Base-by-base conservation (phyloP, 2,329 filamentous ascomycete species). In the Apiospora rasikravindrae region DNA sequence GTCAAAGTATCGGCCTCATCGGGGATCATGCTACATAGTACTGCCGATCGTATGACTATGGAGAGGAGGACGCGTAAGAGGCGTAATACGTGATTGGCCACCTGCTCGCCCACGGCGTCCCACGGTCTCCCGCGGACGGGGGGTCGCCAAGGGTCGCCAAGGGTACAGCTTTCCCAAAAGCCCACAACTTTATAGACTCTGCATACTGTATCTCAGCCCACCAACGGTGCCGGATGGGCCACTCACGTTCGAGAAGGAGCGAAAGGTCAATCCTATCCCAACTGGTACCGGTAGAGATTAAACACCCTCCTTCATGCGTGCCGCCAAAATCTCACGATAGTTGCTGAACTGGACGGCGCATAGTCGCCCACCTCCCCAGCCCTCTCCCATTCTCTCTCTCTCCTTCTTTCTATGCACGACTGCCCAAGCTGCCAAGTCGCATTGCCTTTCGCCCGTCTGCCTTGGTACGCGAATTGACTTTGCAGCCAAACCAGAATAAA, bases 31-130 rank as follows among this genome's bases (percentile, higher is more conserved):
- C 16, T 64, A 64, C 29, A 64, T n/a, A 64, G 57, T 64, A 40
- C 57, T 64, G 57, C 57, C 57, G 57, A 64, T 64, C 57, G 57
- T 64, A 64, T 64, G 57, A 64, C 57, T 64, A 64, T 64, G 57
- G 57, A 61, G 57, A 37, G 57, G 57, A 7, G 57, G 57, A 64
- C 57, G 57, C 57, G 57, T 64, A 64, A 64, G 57, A 64, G 57
- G 57, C 57, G 57, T 64, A 64, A 64, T 64, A 64, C n/a, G 57
- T 64, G 57, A 64, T 64, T 64, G 57, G 57, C 22, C 57, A 22
- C 33, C n/a, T 64, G 22, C 29, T 61, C 53, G 8, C 53, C 53
- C 26, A 22, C 45, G 45, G 4, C 22, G 2, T 49, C 45, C 45
- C 45, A 49, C 45, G 22, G 45, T 49, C 45, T 49, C 45, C 45